Evolutionary conservation across 306 rosid genomes (phyloP).

Genomic region (Lithocarpus polystachyus): DNA sequence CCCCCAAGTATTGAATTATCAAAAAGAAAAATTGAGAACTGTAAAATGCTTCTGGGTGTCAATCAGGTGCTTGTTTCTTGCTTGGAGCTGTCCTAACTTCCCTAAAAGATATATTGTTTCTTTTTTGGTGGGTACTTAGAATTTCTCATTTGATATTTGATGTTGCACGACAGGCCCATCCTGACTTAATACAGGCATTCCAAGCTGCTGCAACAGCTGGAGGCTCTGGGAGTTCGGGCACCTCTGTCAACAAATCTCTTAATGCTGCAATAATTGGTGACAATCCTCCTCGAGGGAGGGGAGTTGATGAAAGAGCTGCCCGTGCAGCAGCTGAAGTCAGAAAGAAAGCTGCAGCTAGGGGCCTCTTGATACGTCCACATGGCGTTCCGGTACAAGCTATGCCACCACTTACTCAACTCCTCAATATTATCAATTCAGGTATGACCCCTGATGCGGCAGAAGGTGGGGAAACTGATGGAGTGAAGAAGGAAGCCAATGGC

Average conservation of each 20-base stretch:
- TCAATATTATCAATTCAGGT: conserved; percentile 73
- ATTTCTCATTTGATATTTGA: conserved; percentile 2
- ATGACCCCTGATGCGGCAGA: conserved; percentile 44
- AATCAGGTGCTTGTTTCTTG: background rate
- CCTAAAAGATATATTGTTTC: background rate
- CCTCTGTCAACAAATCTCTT: conserved; percentile 64
- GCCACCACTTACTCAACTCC: conserved; percentile 77
- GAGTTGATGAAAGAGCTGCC: conserved; percentile 92
- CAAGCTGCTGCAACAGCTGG: conserved; percentile 90
- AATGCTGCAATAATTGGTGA: conserved; percentile 81
- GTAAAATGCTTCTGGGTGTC: background rate
- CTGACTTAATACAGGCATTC: conserved; percentile 86
- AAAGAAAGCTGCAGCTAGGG: conserved; percentile 93
- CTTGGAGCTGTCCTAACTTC: background rate
- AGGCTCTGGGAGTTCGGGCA: conserved; percentile 76
- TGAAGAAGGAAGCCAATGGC: conserved; percentile 38
- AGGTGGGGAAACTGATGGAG: conserved; percentile 48
- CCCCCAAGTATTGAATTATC: too few species aligned
- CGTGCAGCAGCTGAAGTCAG: conserved; percentile 92
- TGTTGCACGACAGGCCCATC: conserved; percentile 60
- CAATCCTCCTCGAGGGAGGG: conserved; percentile 77
- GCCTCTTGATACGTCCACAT: conserved; percentile 71
- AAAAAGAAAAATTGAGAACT: too few species aligned
- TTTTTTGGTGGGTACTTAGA: background rate
- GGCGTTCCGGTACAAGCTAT: conserved; percentile 85